Evolutionary conservation across 2,329 filamentous ascomycete species (phyloP), one percentile per base, ranked within the genome.

Genomic region (Dryadomyces quercivorus): DNA sequence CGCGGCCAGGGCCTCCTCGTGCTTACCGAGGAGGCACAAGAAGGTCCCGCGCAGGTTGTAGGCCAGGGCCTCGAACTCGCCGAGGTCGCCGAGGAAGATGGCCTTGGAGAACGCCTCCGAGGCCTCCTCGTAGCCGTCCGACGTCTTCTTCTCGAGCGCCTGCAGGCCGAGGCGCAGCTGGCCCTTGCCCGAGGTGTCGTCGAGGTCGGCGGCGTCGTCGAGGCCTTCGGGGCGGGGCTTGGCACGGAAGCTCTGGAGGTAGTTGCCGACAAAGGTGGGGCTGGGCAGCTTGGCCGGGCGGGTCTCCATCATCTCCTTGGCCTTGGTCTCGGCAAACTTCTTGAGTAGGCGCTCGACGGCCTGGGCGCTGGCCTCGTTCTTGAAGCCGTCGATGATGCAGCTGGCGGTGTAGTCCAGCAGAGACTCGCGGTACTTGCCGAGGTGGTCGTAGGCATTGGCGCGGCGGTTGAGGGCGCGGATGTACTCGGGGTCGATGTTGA

Each of bases 11-110:
- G 93, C 93, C 58, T 85, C 80, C 53, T 86, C 78, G 63, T 92
- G 91, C 68, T 95, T 89, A 56, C 93, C 93, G 61, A 86, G 84
- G 58, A 98, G 79, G 67, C 95, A 97, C 66, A 85, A 84, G 76
- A 97, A 97, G 38, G 93, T 98, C 57, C 92, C 93, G 55, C 92
- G 86, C 82, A 95, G 85, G 76, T 97, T 98, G 71, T 96, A 88
- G 15, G 92, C 93, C 62, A 95, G 83, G 3, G 90, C 90, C 72
- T 96, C 91, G 64, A 87, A 81, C 61, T 91, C 82, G 50, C 77
- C 90, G 18, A 96, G 79, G 45, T 87, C 86, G 45, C 84, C 85
- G 38, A 91, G 72, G 70, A 95, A 86, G 53, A 97, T 70, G 0
- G 93, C 90, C 72, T 87, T 88, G 67, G 94, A 88, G 64, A 97